Percentiles rank a stretch among this genome's conserved stretches.
Evolutionary conservation across 2,329 filamentous ascomycete species (phyloP).

Genomic region (Aspergillus sojae): DNA sequence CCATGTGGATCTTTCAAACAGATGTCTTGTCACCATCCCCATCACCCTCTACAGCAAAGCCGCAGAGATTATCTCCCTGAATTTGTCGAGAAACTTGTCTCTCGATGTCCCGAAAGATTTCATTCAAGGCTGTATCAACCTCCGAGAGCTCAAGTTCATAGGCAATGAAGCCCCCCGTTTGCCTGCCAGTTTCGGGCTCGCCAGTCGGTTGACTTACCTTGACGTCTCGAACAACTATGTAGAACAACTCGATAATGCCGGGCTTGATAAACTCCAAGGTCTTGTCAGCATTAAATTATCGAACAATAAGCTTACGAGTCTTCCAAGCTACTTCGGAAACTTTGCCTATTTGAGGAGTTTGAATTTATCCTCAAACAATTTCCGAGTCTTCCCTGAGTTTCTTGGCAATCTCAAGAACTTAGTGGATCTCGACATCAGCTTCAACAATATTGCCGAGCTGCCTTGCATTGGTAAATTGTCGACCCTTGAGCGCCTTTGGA

Average conservation of each 20-base stretch:
- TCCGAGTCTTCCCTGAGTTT: constrained; percentile 82
- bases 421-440: constrained; percentile 93
- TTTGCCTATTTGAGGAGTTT: constrained; percentile 80
- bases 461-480: constrained; percentile 78
- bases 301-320: constrained; percentile 81
- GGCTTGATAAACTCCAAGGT: constrained; percentile 72
- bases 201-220: constrained; percentile 79
- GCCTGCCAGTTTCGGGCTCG: constrained; percentile 80
- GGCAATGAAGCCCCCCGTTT: constrained; percentile 90
- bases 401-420: constrained; percentile 79
- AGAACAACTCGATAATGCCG: constrained; percentile 82
- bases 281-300: constrained; percentile 88
- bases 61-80: constrained; percentile 89
- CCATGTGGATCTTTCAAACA: constrained; percentile 87
- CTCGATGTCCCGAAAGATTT: constrained; percentile 95
- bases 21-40: constrained; percentile 91
- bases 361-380: constrained; percentile 91
- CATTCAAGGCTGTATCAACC: constrained; percentile 85
- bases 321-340: constrained; percentile 80
- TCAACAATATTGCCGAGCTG: constrained; percentile 82
- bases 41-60: constrained; percentile 92
- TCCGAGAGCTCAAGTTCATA: constrained; percentile 93
- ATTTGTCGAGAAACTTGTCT: constrained; percentile 88
- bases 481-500: constrained; percentile 84
- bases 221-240: constrained; percentile 94